phyloP scores from a whole-genome alignment of 106 monocot species.

The Dioscorea dumetorum region DNA sequence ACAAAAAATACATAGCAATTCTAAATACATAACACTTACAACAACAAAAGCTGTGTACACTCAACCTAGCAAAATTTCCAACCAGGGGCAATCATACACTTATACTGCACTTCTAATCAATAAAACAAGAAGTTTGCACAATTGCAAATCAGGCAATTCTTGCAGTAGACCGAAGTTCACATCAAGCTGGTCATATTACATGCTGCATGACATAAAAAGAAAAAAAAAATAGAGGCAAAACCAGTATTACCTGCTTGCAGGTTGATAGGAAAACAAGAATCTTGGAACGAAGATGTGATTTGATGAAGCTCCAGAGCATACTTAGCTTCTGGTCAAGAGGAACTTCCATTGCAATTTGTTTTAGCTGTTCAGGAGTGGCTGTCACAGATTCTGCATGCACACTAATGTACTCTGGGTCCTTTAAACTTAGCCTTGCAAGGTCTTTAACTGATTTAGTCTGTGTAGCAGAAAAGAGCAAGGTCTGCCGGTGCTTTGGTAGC shows the following conservation, averaged over 20 bases:
- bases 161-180: too few species aligned
- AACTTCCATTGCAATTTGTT: constrained; percentile 76
- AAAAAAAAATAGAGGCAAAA: constrained; percentile 2
- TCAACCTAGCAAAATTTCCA: too few species aligned
- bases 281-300: constrained; percentile 67
- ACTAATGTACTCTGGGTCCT: constrained; percentile 92
- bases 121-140: too few species aligned
- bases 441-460: constrained; percentile 98
- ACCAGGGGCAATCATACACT: too few species aligned
- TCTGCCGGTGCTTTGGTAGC: constrained; percentile 78
- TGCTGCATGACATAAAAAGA: background rate
- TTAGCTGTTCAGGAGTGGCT: constrained; percentile 73
- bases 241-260: constrained; percentile 73
- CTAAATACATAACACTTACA: too few species aligned
- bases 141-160: too few species aligned
- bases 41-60: too few species aligned
- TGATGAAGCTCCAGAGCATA: constrained; percentile 95
- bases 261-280: constrained; percentile 83
- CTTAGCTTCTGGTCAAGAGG: constrained; percentile 85
- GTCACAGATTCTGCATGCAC: constrained; percentile 83
- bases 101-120: too few species aligned
- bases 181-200: too few species aligned
- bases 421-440: constrained; percentile 88
- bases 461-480: constrained; percentile 90
- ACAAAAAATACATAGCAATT: too few species aligned